Percentiles rank a stretch among this genome's conserved stretches.
phyloP scores from a whole-genome alignment of 169 alveolate genomes.

The Plasmodium cynomolgi region DNA sequence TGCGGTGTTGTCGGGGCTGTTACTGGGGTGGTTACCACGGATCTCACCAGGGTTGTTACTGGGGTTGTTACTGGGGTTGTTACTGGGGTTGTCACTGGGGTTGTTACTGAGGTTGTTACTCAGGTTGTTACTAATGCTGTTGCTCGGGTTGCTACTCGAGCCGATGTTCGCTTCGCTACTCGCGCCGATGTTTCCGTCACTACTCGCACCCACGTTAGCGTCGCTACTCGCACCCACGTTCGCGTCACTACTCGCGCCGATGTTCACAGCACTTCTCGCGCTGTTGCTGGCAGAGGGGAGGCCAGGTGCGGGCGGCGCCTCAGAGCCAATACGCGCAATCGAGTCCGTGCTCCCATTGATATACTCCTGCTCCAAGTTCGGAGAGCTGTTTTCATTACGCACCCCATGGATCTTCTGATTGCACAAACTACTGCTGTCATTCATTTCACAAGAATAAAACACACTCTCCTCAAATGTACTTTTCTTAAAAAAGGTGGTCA shows the following conservation, averaged over 20 bases:
- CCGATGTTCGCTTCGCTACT: background rate
- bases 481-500: background rate
- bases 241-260: too few species aligned
- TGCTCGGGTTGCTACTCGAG: background rate
- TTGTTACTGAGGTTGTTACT: too few species aligned
- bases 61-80: background rate
- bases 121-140: too few species aligned
- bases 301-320: background rate
- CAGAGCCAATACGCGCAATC: background rate
- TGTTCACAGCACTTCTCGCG: background rate
- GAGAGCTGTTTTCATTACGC: background rate
- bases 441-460: slow-evolving; percentile 30
- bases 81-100: background rate
- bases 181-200: background rate
- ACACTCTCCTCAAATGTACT: slow-evolving; percentile 12
- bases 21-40: background rate
- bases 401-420: background rate
- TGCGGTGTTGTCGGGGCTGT: background rate
- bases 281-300: background rate
- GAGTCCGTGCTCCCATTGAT: slow-evolving; percentile 1
- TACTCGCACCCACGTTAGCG: background rate
- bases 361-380: slow-evolving; percentile 5
- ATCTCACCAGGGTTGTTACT: background rate
- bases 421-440: background rate
- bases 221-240: background rate